phyloP scores from a whole-genome alignment of 176 grass and related monocot genomes.

The Aegilops sharonensis region DNA sequence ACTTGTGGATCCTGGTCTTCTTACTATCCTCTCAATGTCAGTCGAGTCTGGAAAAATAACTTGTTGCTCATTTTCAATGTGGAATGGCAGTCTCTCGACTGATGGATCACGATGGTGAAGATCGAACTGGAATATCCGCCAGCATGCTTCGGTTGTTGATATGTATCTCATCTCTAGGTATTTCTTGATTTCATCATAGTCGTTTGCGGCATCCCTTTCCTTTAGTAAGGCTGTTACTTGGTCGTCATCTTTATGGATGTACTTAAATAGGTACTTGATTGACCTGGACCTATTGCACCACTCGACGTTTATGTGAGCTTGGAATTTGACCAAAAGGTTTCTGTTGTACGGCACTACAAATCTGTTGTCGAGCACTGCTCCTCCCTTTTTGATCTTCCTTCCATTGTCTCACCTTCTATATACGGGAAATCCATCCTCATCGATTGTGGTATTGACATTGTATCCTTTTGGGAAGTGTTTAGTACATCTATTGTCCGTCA shows the following conservation, averaged over 20 bases:
- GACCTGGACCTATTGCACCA: neutral
- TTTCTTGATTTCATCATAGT: slow-evolving; percentile 15
- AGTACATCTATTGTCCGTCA: neutral
- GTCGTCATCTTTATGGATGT: slow-evolving; percentile 3
- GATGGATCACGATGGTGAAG: neutral
- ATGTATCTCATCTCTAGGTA: slow-evolving; percentile 27
- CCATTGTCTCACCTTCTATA: too few relatives aligned
- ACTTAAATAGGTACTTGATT: slow-evolving; percentile 43
- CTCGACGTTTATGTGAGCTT: slow-evolving; percentile 27
- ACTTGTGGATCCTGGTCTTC: fast-evolving
- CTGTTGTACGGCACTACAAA: neutral
- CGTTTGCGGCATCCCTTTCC: neutral
- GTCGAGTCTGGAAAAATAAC: neutral
- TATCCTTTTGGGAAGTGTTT: slow-evolving; percentile 11
- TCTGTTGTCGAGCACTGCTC: neutral
- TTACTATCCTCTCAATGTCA: neutral
- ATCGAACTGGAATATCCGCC: slow-evolving; percentile 12
- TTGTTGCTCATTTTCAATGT: neutral
- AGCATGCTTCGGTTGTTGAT: neutral
- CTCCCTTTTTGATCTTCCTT: neutral
- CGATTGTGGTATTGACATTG: neutral
- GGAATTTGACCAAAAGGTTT: neutral
- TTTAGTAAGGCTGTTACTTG: neutral
- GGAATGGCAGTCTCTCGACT: slow-evolving; percentile 1
- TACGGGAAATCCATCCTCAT: too few relatives aligned